These are phyloP conservation scores for Globisporangium iwayamae DNA, from an alignment of 352 stramenopile species.

Conservation along the genomic window DNA sequence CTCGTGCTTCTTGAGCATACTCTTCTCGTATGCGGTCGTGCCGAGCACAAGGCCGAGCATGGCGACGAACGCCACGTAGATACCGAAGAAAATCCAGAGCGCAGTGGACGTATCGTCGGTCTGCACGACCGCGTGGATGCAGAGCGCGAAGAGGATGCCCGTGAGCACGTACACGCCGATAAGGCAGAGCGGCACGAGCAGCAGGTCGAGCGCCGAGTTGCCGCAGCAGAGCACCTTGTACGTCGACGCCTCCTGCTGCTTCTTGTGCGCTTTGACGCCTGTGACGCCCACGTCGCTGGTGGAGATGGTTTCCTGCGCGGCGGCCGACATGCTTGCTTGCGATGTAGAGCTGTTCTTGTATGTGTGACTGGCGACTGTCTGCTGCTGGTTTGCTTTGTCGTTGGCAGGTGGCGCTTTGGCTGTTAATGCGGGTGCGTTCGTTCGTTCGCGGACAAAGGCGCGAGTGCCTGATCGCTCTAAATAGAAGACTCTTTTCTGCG, in stretches of 20 bases:
- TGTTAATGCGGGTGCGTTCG: background rate
- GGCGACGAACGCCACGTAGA: conserved; percentile 60
- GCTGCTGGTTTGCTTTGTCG: background rate
- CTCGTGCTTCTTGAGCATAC: conserved; percentile 44
- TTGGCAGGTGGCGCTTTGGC: background rate
- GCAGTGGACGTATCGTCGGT: conserved; percentile 73
- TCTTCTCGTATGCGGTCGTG: conserved; percentile 64
- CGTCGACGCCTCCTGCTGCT: conserved; percentile 18
- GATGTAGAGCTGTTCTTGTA: background rate
- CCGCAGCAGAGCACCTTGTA: conserved; percentile 63
- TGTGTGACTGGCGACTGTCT: background rate
- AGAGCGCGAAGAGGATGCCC: conserved; percentile 65
- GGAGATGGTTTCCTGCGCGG: conserved; percentile 18
- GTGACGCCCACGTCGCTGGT: conserved; percentile 40
- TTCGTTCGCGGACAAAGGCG: background rate
- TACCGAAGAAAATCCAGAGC: conserved; percentile 78
- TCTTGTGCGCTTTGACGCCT: conserved; percentile 51
- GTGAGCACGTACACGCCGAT: conserved; percentile 60
- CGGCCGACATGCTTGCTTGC: conserved; percentile 12
- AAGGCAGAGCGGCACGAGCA: conserved; percentile 67
- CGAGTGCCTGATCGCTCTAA: background rate
- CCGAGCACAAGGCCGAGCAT: conserved; percentile 63
- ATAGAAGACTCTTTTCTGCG: background rate
- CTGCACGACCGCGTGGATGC: conserved; percentile 65
- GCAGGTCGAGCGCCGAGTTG: conserved; percentile 68